Evolutionary conservation across 129 eudicot species (phyloP).

Genomic region (Silybum marianum): DNA sequence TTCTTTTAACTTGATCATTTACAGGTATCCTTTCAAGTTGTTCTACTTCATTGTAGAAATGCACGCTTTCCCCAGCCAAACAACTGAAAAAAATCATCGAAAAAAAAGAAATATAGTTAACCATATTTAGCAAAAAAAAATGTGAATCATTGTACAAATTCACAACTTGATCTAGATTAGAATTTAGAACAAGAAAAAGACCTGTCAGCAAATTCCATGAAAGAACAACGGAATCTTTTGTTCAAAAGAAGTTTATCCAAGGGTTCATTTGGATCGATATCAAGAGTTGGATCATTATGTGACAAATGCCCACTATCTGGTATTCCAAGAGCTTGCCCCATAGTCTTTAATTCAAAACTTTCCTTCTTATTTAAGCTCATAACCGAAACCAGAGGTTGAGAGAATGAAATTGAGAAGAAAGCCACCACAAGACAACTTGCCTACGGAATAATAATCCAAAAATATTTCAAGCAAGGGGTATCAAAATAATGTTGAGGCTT

Average conservation of each 20-base stretch:
- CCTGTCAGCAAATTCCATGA: slow-evolving; percentile 93
- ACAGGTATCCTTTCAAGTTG: slow-evolving; percentile 68
- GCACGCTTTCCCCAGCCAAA: slow-evolving; percentile 93
- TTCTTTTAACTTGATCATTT: slow-evolving; percentile 69
- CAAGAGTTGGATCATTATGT: slow-evolving; percentile 42
- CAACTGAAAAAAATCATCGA: slow-evolving; percentile 47
- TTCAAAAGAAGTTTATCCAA: slow-evolving; percentile 72
- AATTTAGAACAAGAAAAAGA: slow-evolving; percentile 21
- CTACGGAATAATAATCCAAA: slow-evolving; percentile 32
- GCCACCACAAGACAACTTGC: slow-evolving; percentile 73
- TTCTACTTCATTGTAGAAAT: slow-evolving; percentile 84
- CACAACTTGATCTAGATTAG: slow-evolving; percentile 1
- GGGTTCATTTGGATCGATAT: slow-evolving; percentile 60
- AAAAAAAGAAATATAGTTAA: not conserved
- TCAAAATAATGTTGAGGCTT: slow-evolving; percentile 18
- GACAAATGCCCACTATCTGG: slow-evolving; percentile 60
- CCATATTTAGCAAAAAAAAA: not conserved
- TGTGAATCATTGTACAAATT: not conserved
- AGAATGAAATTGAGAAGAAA: slow-evolving; percentile 80
- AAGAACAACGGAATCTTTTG: slow-evolving; percentile 77
- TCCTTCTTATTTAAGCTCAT: slow-evolving; percentile 79
- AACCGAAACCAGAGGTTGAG: slow-evolving; percentile 82
- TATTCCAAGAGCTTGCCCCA: slow-evolving; percentile 89
- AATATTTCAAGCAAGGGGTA: slow-evolving; percentile 7
- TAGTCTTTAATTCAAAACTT: slow-evolving; percentile 40